Conservation (phyloP, 2,329 filamentous ascomycete genomes). For the Alternaria metachromatica region DNA sequence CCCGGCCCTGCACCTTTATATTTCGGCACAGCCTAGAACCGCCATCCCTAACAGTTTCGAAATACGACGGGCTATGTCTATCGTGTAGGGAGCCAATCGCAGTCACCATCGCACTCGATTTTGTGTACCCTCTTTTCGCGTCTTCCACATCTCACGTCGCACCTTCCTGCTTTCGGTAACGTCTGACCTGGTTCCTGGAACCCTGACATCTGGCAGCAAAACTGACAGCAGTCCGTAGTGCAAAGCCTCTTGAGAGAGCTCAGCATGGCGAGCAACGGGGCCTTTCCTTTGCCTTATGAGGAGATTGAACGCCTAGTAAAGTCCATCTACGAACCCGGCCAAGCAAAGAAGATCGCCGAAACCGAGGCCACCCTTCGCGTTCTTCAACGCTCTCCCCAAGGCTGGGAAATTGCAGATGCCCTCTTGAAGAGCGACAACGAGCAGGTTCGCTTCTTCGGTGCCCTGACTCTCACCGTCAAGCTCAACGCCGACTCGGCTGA, state of each 20-base stretch:
- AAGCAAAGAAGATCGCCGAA: slow-evolving; percentile 54
- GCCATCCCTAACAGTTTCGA: background rate
- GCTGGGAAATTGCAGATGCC: slow-evolving; percentile 84
- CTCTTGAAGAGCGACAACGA: slow-evolving; percentile 73
- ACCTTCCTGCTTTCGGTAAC: slow-evolving; percentile 8
- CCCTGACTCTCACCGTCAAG: slow-evolving; percentile 91
- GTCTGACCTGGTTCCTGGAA: slow-evolving; percentile 1
- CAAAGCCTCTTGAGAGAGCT: background rate
- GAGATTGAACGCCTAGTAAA: slow-evolving; percentile 56
- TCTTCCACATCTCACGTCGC: background rate
- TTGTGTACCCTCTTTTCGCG: background rate
- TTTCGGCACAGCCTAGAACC: background rate
- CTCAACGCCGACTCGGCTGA: slow-evolving; percentile 81
- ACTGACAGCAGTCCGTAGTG: background rate
- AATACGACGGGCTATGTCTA: slow-evolving; percentile 1
- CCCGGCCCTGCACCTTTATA: background rate
- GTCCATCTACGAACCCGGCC: slow-evolving; percentile 58
- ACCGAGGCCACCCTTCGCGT: slow-evolving; percentile 78
- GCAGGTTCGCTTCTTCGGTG: slow-evolving; percentile 89
- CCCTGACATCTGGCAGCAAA: background rate
- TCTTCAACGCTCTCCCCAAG: slow-evolving; percentile 78
- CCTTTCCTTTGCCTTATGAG: slow-evolving; percentile 38
- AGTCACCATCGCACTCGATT: background rate
- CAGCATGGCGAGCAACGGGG: slow-evolving; percentile 30
- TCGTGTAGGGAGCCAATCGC: background rate